Percentiles rank a stretch among this genome's conserved stretches.
Conservation (phyloP, 306 rosid genomes). For the Inga leiocalycina region DNA sequence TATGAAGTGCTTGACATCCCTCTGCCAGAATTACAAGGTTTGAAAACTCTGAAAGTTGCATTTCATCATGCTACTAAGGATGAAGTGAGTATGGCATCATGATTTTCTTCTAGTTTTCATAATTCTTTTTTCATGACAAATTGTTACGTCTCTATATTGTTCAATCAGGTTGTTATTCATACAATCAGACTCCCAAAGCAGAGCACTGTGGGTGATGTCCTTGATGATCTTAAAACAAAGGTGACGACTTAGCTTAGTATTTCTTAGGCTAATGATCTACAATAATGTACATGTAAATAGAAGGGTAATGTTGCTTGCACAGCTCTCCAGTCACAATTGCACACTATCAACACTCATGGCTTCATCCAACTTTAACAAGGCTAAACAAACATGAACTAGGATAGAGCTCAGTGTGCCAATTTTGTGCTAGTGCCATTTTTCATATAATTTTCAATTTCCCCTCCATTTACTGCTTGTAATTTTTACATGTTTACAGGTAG, state of each 20-base stretch:
- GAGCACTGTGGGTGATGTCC: slow-evolving; percentile 86
- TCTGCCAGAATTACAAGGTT: slow-evolving; percentile 83
- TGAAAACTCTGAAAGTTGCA: slow-evolving; percentile 85
- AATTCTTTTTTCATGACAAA: background rate
- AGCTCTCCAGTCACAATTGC: slow-evolving; percentile 13
- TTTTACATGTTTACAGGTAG: slow-evolving; percentile 48
- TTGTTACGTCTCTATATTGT: slow-evolving; percentile 14
- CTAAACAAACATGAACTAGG: slow-evolving; percentile 8
- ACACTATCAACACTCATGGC: background rate
- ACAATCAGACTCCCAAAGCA: slow-evolving; percentile 81
- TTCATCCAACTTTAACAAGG: slow-evolving; percentile 12
- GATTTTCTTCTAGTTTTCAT: slow-evolving; percentile 29
- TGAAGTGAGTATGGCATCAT: slow-evolving; percentile 61
- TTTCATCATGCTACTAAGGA: slow-evolving; percentile 83
- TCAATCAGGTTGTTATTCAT: slow-evolving; percentile 69
- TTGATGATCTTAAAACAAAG: slow-evolving; percentile 82
- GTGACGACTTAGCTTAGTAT: slow-evolving; percentile 34
- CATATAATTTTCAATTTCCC: background rate
- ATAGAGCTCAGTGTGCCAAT: slow-evolving; percentile 17
- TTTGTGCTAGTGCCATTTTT: slow-evolving; percentile 15
- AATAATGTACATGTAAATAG: background rate
- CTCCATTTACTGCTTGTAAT: background rate
- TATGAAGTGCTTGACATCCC: slow-evolving; percentile 89
- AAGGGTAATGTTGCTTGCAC: background rate
- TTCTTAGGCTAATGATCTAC: background rate